Base-by-base conservation (phyloP, 768 basidiomycete species). In the Rossbeevera mucosa region DNA sequence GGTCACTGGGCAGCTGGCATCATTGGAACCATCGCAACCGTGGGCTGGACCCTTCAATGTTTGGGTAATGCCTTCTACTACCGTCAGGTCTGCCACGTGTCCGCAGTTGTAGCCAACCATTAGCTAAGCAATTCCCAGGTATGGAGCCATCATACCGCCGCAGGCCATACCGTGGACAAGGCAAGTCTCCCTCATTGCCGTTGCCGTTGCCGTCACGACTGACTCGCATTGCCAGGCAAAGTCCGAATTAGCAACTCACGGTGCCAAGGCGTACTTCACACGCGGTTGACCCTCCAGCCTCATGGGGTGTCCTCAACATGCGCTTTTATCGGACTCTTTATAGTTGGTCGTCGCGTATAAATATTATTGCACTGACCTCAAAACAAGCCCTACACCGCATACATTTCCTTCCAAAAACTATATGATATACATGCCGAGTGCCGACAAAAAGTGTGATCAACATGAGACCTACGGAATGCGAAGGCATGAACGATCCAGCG, bases 161-260 rank as follows among this genome's bases (percentile, higher is more conserved):
- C 88, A 52, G 93, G 93, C 3, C 93, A 96, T 69, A 84, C 86
- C 13, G 80, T 94, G 73, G 86, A 88, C 65, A 91, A 92, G 84
- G 90, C 82, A 52, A 56, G 77, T 28, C 7, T 28, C 29, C 29
- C 29, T 29, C 29, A 12, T 12, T 8, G 5, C 26, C 26, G 8
- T 64, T 43, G 16, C 22, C 48, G 43, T 33, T 44, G 16, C 28
- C 16, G 9, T 18, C 42, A 40, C 4, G 14, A 4, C 6, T n/a
- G 6, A 12, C 14, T 31, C 13, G 7, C 63, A 24, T 50, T 47
- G 56, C 45, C 48, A 94, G 88, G 93, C 90, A 51, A 93, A 90
- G 72, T 65, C 81, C 24, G 92, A 94, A 66, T 71, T 95, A 45
- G 86, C 90, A 4, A 78, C 76, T 47, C 88, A 93, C 59, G 92